phyloP scores from a whole-genome alignment of 169 alveolate genomes.

The Plasmodium berghei region DNA sequence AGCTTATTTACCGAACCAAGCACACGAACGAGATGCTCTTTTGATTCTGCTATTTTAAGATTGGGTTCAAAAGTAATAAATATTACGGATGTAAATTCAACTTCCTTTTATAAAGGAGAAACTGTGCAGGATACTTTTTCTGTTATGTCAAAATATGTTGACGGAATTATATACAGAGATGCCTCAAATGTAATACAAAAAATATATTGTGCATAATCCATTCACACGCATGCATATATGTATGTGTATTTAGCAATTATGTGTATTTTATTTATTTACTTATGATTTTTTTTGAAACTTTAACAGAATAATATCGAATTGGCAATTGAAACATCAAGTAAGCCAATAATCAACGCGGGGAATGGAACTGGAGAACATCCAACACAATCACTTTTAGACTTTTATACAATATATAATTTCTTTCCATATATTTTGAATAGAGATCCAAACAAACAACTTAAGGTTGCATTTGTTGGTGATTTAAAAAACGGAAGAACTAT shows the following conservation, averaged over 20 bases:
- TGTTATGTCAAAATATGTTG: constrained; percentile 84
- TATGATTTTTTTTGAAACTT: not conserved
- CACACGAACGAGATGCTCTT: constrained; percentile 91
- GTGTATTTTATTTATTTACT: not conserved
- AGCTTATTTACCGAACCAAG: constrained; percentile 86
- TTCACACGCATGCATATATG: not conserved
- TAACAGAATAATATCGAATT: constrained; percentile 63
- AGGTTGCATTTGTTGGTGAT: constrained; percentile 88
- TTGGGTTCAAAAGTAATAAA: constrained; percentile 86
- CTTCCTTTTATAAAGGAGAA: constrained; percentile 87
- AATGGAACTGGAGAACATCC: constrained; percentile 91
- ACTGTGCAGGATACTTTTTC: constrained; percentile 86
- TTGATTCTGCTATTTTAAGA: constrained; percentile 87
- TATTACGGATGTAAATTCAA: constrained; percentile 78
- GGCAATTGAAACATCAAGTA: constrained; percentile 69
- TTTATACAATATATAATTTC: constrained; percentile 83
- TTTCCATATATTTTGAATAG: constrained; percentile 77
- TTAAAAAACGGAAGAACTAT: constrained; percentile 88
- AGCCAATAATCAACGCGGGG: constrained; percentile 89
- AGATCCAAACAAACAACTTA: constrained; percentile 35
- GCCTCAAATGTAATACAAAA: constrained; percentile 60
- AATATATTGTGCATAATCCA: not conserved
- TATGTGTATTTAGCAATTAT: not conserved
- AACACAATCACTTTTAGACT: constrained; percentile 88
- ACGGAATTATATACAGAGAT: constrained; percentile 81